Percentiles rank a stretch among this genome's conserved stretches.
These are phyloP conservation scores for Prunus yedoensis DNA, from an alignment of 331 rosid species.

Conservation along the genomic window DNA sequence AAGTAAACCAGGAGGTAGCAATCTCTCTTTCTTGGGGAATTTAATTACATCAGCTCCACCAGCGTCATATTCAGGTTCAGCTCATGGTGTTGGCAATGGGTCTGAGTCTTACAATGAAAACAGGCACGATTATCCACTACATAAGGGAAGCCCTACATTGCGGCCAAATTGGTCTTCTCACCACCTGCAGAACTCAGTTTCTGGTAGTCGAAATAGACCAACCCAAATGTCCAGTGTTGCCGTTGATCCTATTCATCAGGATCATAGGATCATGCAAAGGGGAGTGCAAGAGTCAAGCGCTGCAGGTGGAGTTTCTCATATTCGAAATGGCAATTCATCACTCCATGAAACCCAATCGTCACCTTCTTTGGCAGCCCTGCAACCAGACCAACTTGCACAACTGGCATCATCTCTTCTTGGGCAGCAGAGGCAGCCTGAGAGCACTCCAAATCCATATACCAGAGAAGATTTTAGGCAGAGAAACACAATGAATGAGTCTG, in stretches of 20 bases:
- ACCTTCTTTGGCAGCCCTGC: slow-evolving; percentile 48
- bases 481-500: slow-evolving; percentile 40
- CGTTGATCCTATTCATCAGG: slow-evolving; percentile 45
- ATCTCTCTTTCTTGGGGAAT: slow-evolving; percentile 42
- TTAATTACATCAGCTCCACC: slow-evolving; percentile 41
- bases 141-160: slow-evolving; percentile 34
- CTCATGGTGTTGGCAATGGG: slow-evolving; percentile 27
- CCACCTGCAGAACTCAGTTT: slow-evolving; percentile 42
- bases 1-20: slow-evolving; percentile 46
- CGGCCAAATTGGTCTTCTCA: slow-evolving; percentile 56
- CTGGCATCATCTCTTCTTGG: slow-evolving; percentile 77
- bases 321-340: slow-evolving; percentile 34
- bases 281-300: slow-evolving; percentile 40
- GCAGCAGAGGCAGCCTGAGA: slow-evolving; percentile 65
- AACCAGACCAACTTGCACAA: slow-evolving; percentile 80
- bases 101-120: slow-evolving; percentile 51
- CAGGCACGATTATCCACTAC: slow-evolving; percentile 54
- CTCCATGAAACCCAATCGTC: slow-evolving; percentile 43
- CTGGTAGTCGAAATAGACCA: slow-evolving; percentile 39
- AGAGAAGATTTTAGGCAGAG: slow-evolving; percentile 48
- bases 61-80: slow-evolving; percentile 42
- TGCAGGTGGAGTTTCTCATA: slow-evolving; percentile 46
- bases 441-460: slow-evolving; percentile 28
- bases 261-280: slow-evolving; percentile 40
- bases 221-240: slow-evolving; percentile 37